A percentile compares a stretch with the other conserved stretches of the same genome.
Evolutionary conservation across 23 red algal species (phyloP).

Genomic region (Gracilaria gracilis): DNA sequence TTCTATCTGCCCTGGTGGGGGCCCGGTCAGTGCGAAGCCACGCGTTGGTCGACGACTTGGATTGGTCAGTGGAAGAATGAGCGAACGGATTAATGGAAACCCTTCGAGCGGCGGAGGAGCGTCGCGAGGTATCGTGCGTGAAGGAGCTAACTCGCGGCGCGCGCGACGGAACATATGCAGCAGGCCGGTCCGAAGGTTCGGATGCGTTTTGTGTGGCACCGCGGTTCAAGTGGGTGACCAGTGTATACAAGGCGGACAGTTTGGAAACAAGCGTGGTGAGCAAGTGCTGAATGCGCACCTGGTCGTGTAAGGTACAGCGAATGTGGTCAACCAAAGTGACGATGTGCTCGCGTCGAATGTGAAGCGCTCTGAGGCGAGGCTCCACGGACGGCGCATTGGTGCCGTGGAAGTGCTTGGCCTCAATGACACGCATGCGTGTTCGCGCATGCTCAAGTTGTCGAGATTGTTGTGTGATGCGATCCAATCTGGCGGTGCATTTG

Average conservation of each 20-base stretch:
- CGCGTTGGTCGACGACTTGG: neutral
- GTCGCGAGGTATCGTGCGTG: neutral
- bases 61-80: neutral
- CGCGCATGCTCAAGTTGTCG: constrained; percentile 24
- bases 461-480: constrained; percentile 1
- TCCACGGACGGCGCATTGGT: neutral
- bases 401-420: constrained; percentile 55
- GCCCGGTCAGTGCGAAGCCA: constrained; percentile 2
- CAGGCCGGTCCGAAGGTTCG: neutral
- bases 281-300: constrained; percentile 57
- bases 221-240: constrained; percentile 27
- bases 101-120: neutral
- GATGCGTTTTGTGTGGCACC: neutral
- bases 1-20: neutral
- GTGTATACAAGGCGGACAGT: constrained; percentile 5
- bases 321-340: constrained; percentile 47
- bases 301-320: constrained; percentile 44
- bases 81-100: constrained; percentile 4
- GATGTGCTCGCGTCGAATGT: constrained; percentile 44
- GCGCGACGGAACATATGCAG: constrained; percentile 6
- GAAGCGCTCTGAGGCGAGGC: constrained; percentile 42
- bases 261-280: constrained; percentile 29
- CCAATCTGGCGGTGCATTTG: constrained; percentile 48
- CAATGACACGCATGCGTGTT: constrained; percentile 59
- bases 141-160: neutral